Evolutionary conservation across 306 rosid species (phyloP), one percentile per base, ranked within the genome.

Genomic region (Corylus americana): DNA sequence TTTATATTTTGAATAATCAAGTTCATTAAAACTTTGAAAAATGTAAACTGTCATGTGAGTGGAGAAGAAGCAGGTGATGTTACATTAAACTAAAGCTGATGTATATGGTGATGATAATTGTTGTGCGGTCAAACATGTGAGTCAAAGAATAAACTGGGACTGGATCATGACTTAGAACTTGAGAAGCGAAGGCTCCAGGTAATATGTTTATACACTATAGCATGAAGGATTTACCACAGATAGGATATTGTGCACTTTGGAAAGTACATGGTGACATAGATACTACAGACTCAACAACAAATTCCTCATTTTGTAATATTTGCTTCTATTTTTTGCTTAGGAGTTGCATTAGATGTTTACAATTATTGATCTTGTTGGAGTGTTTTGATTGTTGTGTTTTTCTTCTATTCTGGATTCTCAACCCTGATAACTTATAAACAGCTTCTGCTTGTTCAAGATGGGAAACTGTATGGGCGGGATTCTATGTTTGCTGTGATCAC

Each of bases 361-460:
- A 8, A 9, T 14, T n/a, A 11, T 42, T 42, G 27, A 9, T 68
- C 51, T 68, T 39, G 72, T 42, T 44, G 13, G 72, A 39, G 42
- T 68, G 7, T 42, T 39, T 68, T 68, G 17, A 18, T 68, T n/a
- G 25, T 16, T 42, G 55, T 18, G 77, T 76, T 37, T 70, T 10
- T 77, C 63, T 50, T 72, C 18, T 70, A 64, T 79, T 84, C 75
- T 87, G 59, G 77, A 73, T 80, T 78, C 76, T 81, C 76, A 78
- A 83, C 76, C 53, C 54, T 77, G 82, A 68, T 79, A 83, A 82
- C 83, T 87, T 83, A 72, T 85, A 76, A 81, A 81, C 93, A 95
- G 98, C 85, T 82, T 80, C 85, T 95, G 78, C 90, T 95, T 83
- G 92, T 95, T 87, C 96, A 95, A 87, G 93, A 93, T 18, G 98